Evolutionary conservation across 129 eudicot genomes (phyloP), one percentile per base, ranked within the genome.

Genomic region (Tagetes erecta): DNA sequence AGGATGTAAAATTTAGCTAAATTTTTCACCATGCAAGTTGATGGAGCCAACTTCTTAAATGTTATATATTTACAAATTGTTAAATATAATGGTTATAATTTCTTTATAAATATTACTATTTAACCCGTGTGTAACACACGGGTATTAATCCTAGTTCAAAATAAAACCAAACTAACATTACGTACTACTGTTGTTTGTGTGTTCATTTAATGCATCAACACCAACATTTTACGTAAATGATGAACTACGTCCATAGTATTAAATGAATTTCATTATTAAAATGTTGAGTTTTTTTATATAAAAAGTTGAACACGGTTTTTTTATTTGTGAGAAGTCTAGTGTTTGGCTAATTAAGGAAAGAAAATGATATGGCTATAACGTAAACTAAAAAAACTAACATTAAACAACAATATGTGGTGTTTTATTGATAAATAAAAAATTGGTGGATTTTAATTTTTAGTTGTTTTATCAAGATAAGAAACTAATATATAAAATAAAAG

Each of bases 151-250:
- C 27, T 20, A 20, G 27, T 20, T 20, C 0, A 20, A 20, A 20
- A 20, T 20, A 20, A 20, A 20, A 20, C 0, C 27, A 20, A 20
- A 20, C 27, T 20, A 20, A 20, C 27, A 20, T 20, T 20, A 20
- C 27, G 27, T 20, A 20, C 27, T 20, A 20, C 27, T 20, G 0
- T 20, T 20, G 27, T 20, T 20, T 20, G 27, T 44, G 60, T 55
- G 12, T 55, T n/a, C 60, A 55, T 55, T 53, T 55, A 55, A 55
- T 55, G 60, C 60, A 55, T 30, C 60, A 55, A n/a, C 60, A 55
- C 35, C 60, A 55, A 20, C 35, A 55, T 20, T 55, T 20, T 20
- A 12, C 2, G 14, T 14, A 5, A 55, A 0, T 58, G 13, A 59
- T 59, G 20, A 34, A 34, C 14, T 10, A 59, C 66, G 41, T 33